Evolutionary conservation across 2,329 filamentous ascomycete genomes (phyloP).

Genomic region (Colletotrichum agaves): DNA sequence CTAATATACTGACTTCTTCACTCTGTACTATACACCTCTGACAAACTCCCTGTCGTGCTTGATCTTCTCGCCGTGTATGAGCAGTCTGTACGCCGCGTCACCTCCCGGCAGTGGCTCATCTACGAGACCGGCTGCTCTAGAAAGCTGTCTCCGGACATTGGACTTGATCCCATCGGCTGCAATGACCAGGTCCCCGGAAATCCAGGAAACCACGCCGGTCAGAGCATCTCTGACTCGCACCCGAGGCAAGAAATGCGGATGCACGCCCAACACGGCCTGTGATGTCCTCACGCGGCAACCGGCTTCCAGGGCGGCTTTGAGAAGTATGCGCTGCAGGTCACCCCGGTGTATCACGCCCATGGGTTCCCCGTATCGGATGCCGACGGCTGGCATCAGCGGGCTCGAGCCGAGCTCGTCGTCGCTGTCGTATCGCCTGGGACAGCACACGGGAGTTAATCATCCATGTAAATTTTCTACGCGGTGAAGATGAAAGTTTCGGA

Average conservation of each 20-base stretch:
- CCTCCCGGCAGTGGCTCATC: constrained; percentile 58
- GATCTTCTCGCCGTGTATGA: constrained; percentile 68
- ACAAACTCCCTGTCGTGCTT: constrained; percentile 73
- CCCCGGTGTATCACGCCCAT: constrained; percentile 42
- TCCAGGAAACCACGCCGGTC: not conserved
- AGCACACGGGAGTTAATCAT: not conserved
- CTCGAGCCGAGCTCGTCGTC: constrained; percentile 41
- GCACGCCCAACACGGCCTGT: constrained; percentile 42
- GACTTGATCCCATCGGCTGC: constrained; percentile 67
- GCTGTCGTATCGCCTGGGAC: constrained; percentile 40
- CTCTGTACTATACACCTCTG: too few relatives aligned
- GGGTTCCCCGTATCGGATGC: constrained; percentile 41
- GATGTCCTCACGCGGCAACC: constrained; percentile 40
- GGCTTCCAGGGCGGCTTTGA: constrained; percentile 35
- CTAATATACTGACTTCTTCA: too few relatives aligned
- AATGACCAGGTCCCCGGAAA: constrained; percentile 57
- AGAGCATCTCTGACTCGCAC: constrained; percentile 31
- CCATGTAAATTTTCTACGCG: too few relatives aligned
- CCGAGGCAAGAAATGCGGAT: constrained; percentile 41
- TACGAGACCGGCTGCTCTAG: constrained; percentile 59
- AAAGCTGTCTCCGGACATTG: constrained; percentile 59
- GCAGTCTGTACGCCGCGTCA: constrained; percentile 65
- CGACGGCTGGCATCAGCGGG: constrained; percentile 38
- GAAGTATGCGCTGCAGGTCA: constrained; percentile 42
- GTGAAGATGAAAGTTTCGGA: too few relatives aligned